phyloP scores from a whole-genome alignment of 2,329 filamentous ascomycete species.

The Macrophomina phaseolina region DNA sequence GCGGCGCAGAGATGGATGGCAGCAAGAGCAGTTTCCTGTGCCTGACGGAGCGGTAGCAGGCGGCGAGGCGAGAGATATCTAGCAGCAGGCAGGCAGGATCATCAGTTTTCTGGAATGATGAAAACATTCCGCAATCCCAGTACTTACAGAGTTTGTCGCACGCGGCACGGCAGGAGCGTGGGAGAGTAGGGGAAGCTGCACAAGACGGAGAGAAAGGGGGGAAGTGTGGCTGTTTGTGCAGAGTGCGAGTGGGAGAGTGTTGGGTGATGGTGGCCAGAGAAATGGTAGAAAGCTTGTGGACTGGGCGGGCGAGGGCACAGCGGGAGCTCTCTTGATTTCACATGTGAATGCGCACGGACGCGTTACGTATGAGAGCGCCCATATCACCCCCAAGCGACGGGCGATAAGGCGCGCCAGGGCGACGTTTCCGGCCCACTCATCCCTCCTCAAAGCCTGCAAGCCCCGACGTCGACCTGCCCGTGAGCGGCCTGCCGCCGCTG shows the following conservation, averaged over 20 bases:
- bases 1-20: neutral
- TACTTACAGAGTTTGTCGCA: neutral
- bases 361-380: slow-evolving; percentile 16
- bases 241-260: neutral
- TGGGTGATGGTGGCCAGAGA: slow-evolving; percentile 24
- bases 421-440: slow-evolving; percentile 21
- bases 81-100: slow-evolving; percentile 6
- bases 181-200: neutral
- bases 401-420: slow-evolving; percentile 24
- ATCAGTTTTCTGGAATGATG: slow-evolving; percentile 21
- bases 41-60: neutral
- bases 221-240: neutral
- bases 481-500: neutral
- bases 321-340: neutral
- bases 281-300: slow-evolving; percentile 12
- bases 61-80: slow-evolving; percentile 10
- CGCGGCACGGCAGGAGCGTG: slow-evolving; percentile 10
- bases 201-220: neutral
- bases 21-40: neutral
- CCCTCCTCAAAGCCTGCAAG: slow-evolving; percentile 10
- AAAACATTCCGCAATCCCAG: slow-evolving; percentile 25
- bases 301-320: neutral
- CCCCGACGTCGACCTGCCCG: slow-evolving; percentile 7
- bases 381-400: slow-evolving; percentile 16
- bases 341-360: slow-evolving; percentile 21